Base-by-base conservation (phyloP, 1,284 basidiomycete species). In the Quambalaria eucalypti region DNA sequence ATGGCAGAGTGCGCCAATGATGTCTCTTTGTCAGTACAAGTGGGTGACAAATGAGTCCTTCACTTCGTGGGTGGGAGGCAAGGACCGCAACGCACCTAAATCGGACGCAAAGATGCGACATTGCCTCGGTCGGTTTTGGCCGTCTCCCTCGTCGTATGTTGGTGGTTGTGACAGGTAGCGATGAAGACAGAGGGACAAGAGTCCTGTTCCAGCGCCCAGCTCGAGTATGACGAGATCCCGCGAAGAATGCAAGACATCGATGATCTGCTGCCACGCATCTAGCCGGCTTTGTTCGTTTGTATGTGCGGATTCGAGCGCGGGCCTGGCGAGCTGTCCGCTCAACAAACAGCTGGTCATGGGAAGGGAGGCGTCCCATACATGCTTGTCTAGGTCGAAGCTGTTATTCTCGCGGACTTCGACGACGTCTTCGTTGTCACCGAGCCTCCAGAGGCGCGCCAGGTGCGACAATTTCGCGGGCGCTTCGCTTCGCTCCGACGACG, bases 321-420 rank as follows among this genome's bases (percentile, higher is more conserved):
- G 10, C 44, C 26, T 21, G 29, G 42, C 29, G 28, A 28, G 3
- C 29, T 16, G 28, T 12, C 29, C 10, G 12, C 33, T 10, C 16
- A 2, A 36, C 44, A 8, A 55, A 19, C 16, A 50, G 2, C 48
- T 33, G 8, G 36, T 29, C n/a, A 57, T 28, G 23, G 42, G 51
- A 14, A 57, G 21, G 2, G 55, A 53, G 25, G 55, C 56, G 30
- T 57, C 56, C 56, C 56, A 57, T 12, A 57, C 48, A 28, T 57
- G 56, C 56, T 57, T 57, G 52, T 57, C 56, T 9, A 57, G 40
- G n/a, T 54, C 52, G 33, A 33, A 57, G n/a, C 56, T 52, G 5
- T 26, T 39, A 36, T 57, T 33, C 28, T 57, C 56, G 14, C 19
- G 30, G 2, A 57, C 44, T 36, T 49, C 52, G 14, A 55, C 25